Conservation (phyloP, 169 alveolate genomes). For the Plasmodium inui region DNA sequence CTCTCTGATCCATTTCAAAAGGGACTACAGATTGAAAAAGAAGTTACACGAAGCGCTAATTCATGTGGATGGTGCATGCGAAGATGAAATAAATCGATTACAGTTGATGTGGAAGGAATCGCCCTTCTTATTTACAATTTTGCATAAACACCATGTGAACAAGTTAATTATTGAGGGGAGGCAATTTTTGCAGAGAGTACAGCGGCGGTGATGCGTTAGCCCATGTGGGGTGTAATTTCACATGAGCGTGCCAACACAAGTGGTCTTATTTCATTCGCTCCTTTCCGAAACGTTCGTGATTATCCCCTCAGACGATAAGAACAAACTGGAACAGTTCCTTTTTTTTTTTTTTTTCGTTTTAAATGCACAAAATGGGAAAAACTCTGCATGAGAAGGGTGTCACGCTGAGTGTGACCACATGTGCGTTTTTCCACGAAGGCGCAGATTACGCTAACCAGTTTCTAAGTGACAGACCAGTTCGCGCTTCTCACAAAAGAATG, state of each 20-base stretch:
- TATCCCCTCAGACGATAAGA: background rate
- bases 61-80: constrained; percentile 58
- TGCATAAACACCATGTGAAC: constrained; percentile 41
- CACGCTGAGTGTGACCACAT: background rate
- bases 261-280: background rate
- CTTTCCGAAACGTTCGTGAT: background rate
- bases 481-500: background rate
- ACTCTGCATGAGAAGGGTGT: background rate
- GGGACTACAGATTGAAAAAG: constrained; percentile 38
- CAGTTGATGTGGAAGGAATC: constrained; percentile 70
- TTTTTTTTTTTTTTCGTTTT: background rate
- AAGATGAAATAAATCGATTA: constrained; percentile 49
- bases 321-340: background rate
- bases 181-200: constrained; percentile 3
- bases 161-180: constrained; percentile 38
- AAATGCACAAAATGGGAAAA: background rate
- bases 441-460: background rate
- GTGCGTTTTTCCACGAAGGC: background rate
- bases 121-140: constrained; percentile 40
- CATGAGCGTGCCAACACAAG: background rate
- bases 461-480: background rate
- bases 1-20: constrained; percentile 36
- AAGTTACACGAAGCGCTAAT: constrained; percentile 25
- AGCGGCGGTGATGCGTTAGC: background rate
- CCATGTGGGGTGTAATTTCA: background rate